These are phyloP conservation scores for Apiospora pterosperma DNA, from an alignment of 2,329 filamentous ascomycete genomes.

Conservation along the genomic window DNA sequence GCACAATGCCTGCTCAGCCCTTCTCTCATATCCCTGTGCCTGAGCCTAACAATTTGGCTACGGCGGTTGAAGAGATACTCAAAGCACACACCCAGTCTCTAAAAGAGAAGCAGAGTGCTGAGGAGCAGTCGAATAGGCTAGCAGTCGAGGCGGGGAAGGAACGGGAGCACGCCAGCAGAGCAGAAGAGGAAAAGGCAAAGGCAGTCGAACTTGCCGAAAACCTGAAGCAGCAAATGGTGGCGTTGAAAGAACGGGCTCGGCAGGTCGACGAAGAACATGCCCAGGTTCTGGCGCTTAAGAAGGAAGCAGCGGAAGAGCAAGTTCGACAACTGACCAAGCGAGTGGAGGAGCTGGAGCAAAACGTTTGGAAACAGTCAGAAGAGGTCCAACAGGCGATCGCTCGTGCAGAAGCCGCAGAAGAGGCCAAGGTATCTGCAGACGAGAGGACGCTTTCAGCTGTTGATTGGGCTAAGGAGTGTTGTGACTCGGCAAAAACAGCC, in stretches of 20 bases:
- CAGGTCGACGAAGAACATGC: too few species aligned
- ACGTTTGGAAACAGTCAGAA: neutral
- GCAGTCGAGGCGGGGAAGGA: too few species aligned
- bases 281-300: neutral
- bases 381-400: neutral
- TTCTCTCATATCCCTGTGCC: neutral
- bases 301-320: neutral
- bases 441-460: neutral
- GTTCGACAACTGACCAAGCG: neutral
- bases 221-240: too few species aligned
- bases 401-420: neutral
- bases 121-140: too few species aligned
- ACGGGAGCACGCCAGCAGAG: too few species aligned
- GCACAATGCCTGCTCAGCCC: neutral
- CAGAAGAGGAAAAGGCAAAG: too few species aligned
- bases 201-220: too few species aligned
- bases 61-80: too few species aligned
- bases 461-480: neutral
- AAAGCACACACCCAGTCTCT: too few species aligned
- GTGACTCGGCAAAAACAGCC: neutral
- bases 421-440: neutral
- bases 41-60: neutral
- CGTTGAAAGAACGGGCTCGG: too few species aligned
- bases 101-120: too few species aligned
- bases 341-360: neutral